These are phyloP conservation scores for Cnidoscolus chayamansa DNA, from an alignment of 441 rosid genomes.

Conservation along the genomic window DNA sequence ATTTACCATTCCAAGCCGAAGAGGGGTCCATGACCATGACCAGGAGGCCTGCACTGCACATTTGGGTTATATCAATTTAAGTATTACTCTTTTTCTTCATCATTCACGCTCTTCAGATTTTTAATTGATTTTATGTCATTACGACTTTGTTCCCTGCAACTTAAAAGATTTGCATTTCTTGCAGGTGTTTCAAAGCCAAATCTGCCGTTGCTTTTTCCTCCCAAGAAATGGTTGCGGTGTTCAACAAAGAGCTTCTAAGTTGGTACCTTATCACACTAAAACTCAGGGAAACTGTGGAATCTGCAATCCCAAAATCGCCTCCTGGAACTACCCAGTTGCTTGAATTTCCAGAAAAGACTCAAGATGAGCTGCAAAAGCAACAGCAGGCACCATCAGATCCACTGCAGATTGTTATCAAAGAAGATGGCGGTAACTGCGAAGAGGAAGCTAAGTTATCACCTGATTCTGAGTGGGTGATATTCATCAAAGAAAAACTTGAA, in stretches of 20 bases:
- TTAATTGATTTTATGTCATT: not conserved
- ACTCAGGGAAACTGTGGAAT: conserved; percentile 73
- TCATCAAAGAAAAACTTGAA: conserved; percentile 57
- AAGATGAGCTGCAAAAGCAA: conserved; percentile 23
- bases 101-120: conserved; percentile 9
- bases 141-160: not conserved
- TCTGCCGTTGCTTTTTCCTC: conserved; percentile 12
- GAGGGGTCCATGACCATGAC: conserved; percentile 16
- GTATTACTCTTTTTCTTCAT: not conserved
- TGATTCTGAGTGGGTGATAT: conserved; percentile 58
- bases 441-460: conserved; percentile 29
- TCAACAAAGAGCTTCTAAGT: conserved; percentile 74
- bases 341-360: conserved; percentile 33
- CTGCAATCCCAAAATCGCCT: conserved; percentile 31
- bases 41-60: not conserved
- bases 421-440: conserved; percentile 21
- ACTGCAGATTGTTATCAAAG: conserved; percentile 22
- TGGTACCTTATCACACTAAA: conserved; percentile 90
- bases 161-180: not conserved
- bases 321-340: conserved; percentile 21
- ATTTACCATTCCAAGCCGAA: not conserved
- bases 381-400: conserved; percentile 31
- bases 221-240: conserved; percentile 68
- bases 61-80: conserved; percentile 14
- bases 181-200: conserved; percentile 11